A percentile compares a stretch with the other conserved stretches of the same genome.
Conservation (phyloP, 768 basidiomycete species). For the Psilocybe cubensis region DNA sequence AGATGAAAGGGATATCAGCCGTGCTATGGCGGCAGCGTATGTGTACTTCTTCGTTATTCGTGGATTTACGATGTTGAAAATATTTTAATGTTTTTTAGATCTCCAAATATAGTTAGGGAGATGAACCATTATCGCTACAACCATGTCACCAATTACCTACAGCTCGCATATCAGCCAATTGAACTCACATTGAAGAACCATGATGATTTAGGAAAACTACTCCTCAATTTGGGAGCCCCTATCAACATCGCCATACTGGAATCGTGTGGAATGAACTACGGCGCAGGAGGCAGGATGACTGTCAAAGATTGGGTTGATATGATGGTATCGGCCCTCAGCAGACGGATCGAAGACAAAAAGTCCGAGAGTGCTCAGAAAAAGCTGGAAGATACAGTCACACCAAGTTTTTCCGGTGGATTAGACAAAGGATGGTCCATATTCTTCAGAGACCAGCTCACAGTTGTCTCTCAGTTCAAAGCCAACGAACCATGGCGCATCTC, state of each 20-base stretch:
- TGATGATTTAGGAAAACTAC: constrained; percentile 42
- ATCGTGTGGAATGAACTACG: constrained; percentile 21
- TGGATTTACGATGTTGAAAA: background rate
- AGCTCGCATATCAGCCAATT: constrained; percentile 32
- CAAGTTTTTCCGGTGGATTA: background rate
- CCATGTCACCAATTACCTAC: constrained; percentile 26
- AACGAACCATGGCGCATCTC: background rate
- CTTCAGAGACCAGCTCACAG: constrained; percentile 1
- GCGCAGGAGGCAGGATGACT: constrained; percentile 24
- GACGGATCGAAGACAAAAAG: constrained; percentile 26
- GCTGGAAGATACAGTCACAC: background rate
- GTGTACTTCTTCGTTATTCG: constrained; percentile 9
- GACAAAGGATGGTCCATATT: constrained; percentile 13
- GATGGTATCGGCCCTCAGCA: constrained; percentile 25
- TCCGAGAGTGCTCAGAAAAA: background rate
- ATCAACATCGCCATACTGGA: constrained; percentile 33
- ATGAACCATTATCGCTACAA: constrained; percentile 23
- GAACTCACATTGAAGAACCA: constrained; percentile 38
- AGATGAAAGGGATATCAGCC: constrained; percentile 38
- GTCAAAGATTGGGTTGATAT: constrained; percentile 44
- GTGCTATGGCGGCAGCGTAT: constrained; percentile 37
- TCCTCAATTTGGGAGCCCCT: constrained; percentile 39
- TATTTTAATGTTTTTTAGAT: constrained; percentile 9
- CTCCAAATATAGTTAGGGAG: constrained; percentile 14
- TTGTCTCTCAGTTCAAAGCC: background rate